Conservation (phyloP, 2,329 filamentous ascomycete species). For the Penicillium janthinellum region DNA sequence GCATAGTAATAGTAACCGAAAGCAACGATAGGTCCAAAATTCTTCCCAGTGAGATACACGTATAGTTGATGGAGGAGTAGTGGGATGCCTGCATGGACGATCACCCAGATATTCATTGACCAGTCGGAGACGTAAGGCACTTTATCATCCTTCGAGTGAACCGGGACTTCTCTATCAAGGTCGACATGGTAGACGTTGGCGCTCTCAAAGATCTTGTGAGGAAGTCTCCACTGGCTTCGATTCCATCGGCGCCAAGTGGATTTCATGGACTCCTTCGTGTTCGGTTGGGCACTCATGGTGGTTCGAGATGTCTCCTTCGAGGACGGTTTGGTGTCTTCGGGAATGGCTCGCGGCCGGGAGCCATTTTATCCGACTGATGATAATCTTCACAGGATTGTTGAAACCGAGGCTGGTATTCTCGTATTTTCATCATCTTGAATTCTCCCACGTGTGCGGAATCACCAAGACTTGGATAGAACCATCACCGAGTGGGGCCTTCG, state of each 20-base stretch:
- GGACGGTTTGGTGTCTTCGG: neutral
- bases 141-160: slow-evolving; percentile 8
- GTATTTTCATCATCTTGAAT: neutral
- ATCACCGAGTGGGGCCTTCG: neutral
- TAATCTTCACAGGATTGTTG: neutral
- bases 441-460: neutral
- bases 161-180: slow-evolving; percentile 2
- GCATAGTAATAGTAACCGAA: slow-evolving; percentile 10
- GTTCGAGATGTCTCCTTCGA: neutral
- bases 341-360: neutral
- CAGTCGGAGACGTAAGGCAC: slow-evolving; percentile 8
- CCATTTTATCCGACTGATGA: neutral
- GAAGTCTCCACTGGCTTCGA: slow-evolving; percentile 4
- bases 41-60: neutral
- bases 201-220: slow-evolving; percentile 5
- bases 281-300: slow-evolving; percentile 4
- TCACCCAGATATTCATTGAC: slow-evolving; percentile 7
- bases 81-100: slow-evolving; percentile 6
- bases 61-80: slow-evolving; percentile 2
- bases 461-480: neutral
- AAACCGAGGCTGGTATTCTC: neutral
- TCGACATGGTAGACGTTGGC: slow-evolving; percentile 7
- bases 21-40: slow-evolving; percentile 1
- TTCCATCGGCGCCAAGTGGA: slow-evolving; percentile 8
- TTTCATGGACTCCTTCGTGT: slow-evolving; percentile 9